Evolutionary conservation across 1,284 basidiomycete species (phyloP).

Genomic region (Ganoderma sp.): DNA sequence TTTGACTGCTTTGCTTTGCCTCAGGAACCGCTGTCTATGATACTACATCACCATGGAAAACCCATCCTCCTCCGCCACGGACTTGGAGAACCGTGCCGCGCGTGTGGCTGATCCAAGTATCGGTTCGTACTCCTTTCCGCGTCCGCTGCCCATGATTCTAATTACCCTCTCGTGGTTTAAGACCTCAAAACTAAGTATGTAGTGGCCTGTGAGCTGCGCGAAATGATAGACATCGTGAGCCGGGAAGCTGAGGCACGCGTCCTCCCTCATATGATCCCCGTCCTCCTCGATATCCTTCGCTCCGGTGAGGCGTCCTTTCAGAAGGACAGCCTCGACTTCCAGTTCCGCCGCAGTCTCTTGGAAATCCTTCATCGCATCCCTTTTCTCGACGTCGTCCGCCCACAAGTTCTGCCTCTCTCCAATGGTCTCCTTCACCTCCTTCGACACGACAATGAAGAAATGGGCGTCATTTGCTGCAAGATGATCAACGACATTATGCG

Average conservation of each 20-base stretch:
- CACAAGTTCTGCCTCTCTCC: conserved; percentile 75
- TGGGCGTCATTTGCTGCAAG: conserved; percentile 91
- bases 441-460: conserved; percentile 95
- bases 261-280: conserved; percentile 77
- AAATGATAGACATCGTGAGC: conserved; percentile 84
- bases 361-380: conserved; percentile 92
- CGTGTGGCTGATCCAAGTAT: conserved; percentile 75
- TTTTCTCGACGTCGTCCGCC: conserved; percentile 78
- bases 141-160: neutral
- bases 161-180: conserved; percentile 35
- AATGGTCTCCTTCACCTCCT: conserved; percentile 82
- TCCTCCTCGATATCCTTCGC: conserved; percentile 79
- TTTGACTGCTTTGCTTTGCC: neutral
- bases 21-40: conserved; percentile 17
- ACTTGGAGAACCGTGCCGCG: conserved; percentile 72
- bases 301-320: conserved; percentile 79
- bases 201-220: conserved; percentile 82
- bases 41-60: conserved; percentile 45
- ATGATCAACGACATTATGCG: conserved; percentile 86
- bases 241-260: conserved; percentile 82
- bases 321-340: conserved; percentile 84
- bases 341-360: conserved; percentile 84
- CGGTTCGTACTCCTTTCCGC: conserved; percentile 47
- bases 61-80: conserved; percentile 56
- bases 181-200: conserved; percentile 75